phyloP scores from a whole-genome alignment of 2,329 filamentous ascomycete genomes.

The Parafenestella ontariensis region DNA sequence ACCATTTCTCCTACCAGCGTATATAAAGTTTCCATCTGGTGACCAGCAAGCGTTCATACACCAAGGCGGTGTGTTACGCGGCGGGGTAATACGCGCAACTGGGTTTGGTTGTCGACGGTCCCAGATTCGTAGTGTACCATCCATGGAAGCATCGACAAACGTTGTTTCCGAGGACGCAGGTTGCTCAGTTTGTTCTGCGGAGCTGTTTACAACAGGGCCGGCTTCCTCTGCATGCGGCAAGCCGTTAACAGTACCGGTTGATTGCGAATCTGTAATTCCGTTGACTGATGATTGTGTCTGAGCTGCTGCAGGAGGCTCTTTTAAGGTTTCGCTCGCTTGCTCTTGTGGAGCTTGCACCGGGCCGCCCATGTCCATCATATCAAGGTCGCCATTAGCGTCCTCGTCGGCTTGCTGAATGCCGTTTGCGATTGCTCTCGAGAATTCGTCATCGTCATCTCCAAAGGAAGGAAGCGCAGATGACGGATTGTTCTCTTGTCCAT shows the following conservation, averaged over 20 bases:
- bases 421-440: constrained; percentile 73
- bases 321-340: constrained; percentile 20
- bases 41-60: constrained; percentile 98
- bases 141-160: constrained; percentile 87
- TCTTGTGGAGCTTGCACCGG: constrained; percentile 51
- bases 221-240: constrained; percentile 60
- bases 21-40: constrained; percentile 93
- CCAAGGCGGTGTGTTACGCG: constrained; percentile 85
- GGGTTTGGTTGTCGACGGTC: constrained; percentile 79
- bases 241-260: constrained; percentile 51
- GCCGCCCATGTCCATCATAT: constrained; percentile 56
- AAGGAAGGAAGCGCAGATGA: constrained; percentile 61
- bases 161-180: constrained; percentile 71
- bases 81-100: constrained; percentile 78
- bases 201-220: constrained; percentile 25
- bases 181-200: constrained; percentile 47
- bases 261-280: constrained; percentile 26
- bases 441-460: constrained; percentile 83
- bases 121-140: constrained; percentile 92
- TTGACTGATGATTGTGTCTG: constrained; percentile 25
- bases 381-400: constrained; percentile 50
- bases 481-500: constrained; percentile 58
- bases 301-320: constrained; percentile 25
- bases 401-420: constrained; percentile 55
- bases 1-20: constrained; percentile 86